phyloP scores from a whole-genome alignment of 208 protist species.

The Wallacemonas sp. region DNA sequence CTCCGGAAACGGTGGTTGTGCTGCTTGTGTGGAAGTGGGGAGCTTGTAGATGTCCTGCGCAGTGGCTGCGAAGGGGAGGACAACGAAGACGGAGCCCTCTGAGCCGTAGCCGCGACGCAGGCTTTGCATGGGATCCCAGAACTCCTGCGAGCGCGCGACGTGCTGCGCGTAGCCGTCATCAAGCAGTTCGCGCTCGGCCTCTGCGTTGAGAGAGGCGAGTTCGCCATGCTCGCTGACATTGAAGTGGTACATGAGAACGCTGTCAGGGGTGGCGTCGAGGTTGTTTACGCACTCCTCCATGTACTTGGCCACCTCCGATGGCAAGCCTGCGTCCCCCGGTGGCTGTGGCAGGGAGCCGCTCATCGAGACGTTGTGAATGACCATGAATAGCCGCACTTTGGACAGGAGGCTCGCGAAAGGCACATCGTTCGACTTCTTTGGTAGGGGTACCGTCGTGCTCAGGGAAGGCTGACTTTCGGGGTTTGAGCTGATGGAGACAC shows the following conservation, averaged over 20 bases:
- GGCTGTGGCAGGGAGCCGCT: neutral
- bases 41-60: conserved; percentile 16
- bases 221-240: conserved; percentile 14
- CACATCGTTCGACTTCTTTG: neutral
- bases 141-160: conserved; percentile 25
- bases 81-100: conserved; percentile 46
- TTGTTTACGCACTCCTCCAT: neutral
- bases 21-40: conserved; percentile 2
- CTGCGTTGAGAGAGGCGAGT: conserved; percentile 25
- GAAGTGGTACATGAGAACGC: conserved; percentile 28
- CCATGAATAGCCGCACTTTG: conserved; percentile 9
- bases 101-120: conserved; percentile 39
- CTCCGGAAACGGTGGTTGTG: conserved; percentile 10
- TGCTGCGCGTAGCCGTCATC: conserved; percentile 33
- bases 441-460: neutral
- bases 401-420: neutral
- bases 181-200: conserved; percentile 36
- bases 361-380: conserved; percentile 11
- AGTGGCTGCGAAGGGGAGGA: conserved; percentile 21
- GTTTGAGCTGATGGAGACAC: neutral
- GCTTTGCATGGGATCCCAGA: conserved; percentile 34
- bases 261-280: conserved; percentile 19
- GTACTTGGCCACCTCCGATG: neutral
- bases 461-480: neutral
- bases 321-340: neutral